Percentiles rank a stretch among this genome's conserved stretches.
Conservation (phyloP, 306 rosid genomes). For the Bauhinia variegata region DNA sequence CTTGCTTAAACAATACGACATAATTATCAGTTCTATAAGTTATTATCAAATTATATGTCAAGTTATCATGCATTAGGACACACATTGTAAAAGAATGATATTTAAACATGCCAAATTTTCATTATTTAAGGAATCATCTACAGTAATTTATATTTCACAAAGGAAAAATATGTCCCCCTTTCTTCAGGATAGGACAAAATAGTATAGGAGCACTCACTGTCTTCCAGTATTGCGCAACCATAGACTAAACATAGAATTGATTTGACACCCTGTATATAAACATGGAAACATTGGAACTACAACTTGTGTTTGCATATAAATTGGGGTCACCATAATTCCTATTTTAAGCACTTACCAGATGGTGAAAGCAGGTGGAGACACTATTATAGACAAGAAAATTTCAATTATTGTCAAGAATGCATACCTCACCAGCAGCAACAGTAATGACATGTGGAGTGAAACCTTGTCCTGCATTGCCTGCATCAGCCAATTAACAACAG, state of each 20-base stretch:
- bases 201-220: background rate
- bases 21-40: background rate
- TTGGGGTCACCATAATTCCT: background rate
- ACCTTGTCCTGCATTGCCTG: slow-evolving; percentile 88
- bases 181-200: background rate
- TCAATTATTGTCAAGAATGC: slow-evolving; percentile 30
- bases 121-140: background rate
- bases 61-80: background rate
- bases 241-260: background rate
- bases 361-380: background rate
- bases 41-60: background rate
- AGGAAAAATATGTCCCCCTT: background rate
- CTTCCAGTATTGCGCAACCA: background rate
- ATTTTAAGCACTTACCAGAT: background rate
- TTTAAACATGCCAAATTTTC: background rate
- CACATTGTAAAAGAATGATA: background rate
- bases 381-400: slow-evolving; percentile 14
- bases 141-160: background rate
- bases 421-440: slow-evolving; percentile 92
- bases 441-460: slow-evolving; percentile 78
- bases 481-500: slow-evolving; percentile 42
- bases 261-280: background rate
- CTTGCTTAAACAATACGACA: background rate
- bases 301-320: background rate
- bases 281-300: no score